A percentile compares a stretch with the other conserved stretches of the same genome.
phyloP scores from a whole-genome alignment of 2,329 filamentous ascomycete genomes.

The Alternaria novae-zelandiae region DNA sequence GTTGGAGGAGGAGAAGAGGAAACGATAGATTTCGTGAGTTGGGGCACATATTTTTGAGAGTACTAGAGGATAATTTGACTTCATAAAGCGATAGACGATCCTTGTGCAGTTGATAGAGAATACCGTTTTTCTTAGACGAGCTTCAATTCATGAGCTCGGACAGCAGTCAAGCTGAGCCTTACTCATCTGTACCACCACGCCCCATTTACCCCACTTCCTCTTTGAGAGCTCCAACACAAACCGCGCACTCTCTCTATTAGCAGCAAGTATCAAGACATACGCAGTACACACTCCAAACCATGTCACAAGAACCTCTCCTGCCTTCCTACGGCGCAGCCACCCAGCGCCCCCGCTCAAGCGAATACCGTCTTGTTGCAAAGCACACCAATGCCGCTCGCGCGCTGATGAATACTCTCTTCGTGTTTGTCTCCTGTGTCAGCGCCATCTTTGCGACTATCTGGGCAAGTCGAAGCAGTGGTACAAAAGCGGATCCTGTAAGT shows the following conservation, averaged over 20 bases:
- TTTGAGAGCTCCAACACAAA: not conserved
- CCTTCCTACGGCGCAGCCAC: not conserved
- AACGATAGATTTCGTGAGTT: slow-evolving; percentile 2
- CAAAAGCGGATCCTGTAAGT: not conserved
- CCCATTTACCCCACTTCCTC: not conserved
- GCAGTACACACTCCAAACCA: not conserved
- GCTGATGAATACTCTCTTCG: not conserved
- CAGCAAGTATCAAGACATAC: not conserved
- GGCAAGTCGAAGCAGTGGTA: not conserved
- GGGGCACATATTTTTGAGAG: not conserved
- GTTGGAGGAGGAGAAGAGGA: slow-evolving; percentile 18
- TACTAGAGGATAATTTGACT: not conserved
- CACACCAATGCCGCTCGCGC: not conserved
- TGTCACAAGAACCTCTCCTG: not conserved
- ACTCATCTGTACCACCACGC: not conserved
- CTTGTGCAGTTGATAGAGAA: not conserved
- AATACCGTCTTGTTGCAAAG: not conserved
- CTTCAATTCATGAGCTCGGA: not conserved
- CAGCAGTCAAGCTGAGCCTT: not conserved
- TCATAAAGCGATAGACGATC: not conserved
- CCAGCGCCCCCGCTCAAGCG: not conserved
- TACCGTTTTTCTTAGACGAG: not conserved
- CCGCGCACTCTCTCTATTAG: not conserved
- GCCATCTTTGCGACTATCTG: not conserved
- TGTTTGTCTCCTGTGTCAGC: not conserved